Evolutionary conservation across 2,329 filamentous ascomycete species (phyloP).

Genomic region (Pyrenochaeta sp.): DNA sequence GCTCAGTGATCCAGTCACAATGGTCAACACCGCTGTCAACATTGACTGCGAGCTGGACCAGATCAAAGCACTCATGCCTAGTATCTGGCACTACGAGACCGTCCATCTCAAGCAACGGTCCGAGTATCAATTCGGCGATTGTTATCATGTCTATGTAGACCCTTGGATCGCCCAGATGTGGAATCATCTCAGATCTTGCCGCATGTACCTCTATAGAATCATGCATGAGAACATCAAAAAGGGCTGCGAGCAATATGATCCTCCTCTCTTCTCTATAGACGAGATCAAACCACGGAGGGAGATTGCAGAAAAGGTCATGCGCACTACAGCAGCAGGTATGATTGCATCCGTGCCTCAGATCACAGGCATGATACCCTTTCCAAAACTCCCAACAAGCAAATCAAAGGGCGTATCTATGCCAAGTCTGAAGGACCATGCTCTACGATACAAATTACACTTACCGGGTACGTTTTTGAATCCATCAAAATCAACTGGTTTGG

Average conservation of each 20-base stretch:
- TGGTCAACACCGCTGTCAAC: constrained; percentile 20
- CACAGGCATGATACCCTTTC: constrained; percentile 39
- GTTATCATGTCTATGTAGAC: constrained; percentile 41
- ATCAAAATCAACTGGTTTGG: constrained; percentile 29
- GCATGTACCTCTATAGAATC: constrained; percentile 31
- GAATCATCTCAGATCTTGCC: constrained; percentile 38
- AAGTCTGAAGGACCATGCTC: not conserved
- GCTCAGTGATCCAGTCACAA: constrained; percentile 18
- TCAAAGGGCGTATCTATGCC: not conserved
- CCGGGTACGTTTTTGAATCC: constrained; percentile 34
- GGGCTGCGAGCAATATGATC: constrained; percentile 11
- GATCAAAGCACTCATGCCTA: constrained; percentile 29
- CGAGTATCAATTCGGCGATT: constrained; percentile 24
- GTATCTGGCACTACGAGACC: constrained; percentile 34
- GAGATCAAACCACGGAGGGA: constrained; percentile 14
- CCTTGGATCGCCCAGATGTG: constrained; percentile 43
- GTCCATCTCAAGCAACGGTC: constrained; percentile 21
- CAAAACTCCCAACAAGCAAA: constrained; percentile 4
- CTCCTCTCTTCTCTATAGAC: constrained; percentile 20
- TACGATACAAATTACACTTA: constrained; percentile 20
- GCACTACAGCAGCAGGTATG: constrained; percentile 15
- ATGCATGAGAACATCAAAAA: constrained; percentile 30
- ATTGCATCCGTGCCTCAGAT: constrained; percentile 39
- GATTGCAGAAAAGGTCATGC: constrained; percentile 23
- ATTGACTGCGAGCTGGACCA: constrained; percentile 33